Conservation (phyloP, 164 flowering plant species). For the grape (Vitis vinifera) region ASM3070453v1 NC_081813.1:19177501-19178000, state of each 20-base stretch:
- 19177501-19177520: too few species aligned
- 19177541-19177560: too few species aligned
- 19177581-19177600: too few species aligned
- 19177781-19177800: slow-evolving; percentile 47
- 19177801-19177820: slow-evolving; percentile 53
- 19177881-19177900: slow-evolving; percentile 63
- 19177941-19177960: slow-evolving; percentile 1
- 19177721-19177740: not conserved
- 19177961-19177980: not conserved
- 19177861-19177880: slow-evolving; percentile 82
- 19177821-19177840: slow-evolving; percentile 59
- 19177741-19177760: not conserved
- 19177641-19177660: slow-evolving; percentile 39
- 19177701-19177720: slow-evolving; percentile 41
- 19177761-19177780: not conserved
- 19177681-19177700: slow-evolving; percentile 50
- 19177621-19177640: not conserved
- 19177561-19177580: too few species aligned
- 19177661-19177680: slow-evolving; percentile 68
- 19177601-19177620: too few species aligned
- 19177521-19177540: too few species aligned
- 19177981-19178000: not conserved
- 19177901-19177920: slow-evolving; percentile 13
- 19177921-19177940: slow-evolving; percentile 8
- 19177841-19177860: slow-evolving; percentile 55